Evolutionary conservation across 805 yeast species (phyloP).

Genomic region (Candida andamanensis): DNA sequence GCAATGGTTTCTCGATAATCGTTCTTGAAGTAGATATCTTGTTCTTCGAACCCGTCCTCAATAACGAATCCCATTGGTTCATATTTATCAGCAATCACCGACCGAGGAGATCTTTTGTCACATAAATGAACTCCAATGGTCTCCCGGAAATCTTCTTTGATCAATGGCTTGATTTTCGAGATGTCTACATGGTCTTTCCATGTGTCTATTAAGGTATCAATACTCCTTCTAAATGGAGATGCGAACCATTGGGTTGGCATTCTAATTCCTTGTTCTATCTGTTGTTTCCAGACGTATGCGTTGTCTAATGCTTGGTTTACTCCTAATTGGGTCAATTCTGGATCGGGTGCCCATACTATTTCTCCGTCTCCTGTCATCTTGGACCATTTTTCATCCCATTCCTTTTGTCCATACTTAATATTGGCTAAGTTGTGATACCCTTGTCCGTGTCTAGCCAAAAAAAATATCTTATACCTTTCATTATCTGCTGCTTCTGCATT

Average conservation of each 20-base stretch:
- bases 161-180: conserved; percentile 25
- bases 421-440: conserved; percentile 50
- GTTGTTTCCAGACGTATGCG: conserved; percentile 30
- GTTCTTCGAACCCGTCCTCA: conserved; percentile 42
- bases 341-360: conserved; percentile 48
- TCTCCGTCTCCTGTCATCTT: conserved; percentile 41
- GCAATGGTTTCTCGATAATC: conserved; percentile 37
- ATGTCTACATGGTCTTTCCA: conserved; percentile 35
- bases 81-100: conserved; percentile 37
- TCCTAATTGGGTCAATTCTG: conserved; percentile 45
- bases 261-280: conserved; percentile 17
- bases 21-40: conserved; percentile 38
- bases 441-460: conserved; percentile 51
- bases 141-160: conserved; percentile 46
- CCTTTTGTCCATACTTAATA: conserved; percentile 39
- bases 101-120: conserved; percentile 38
- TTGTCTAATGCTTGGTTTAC: conserved; percentile 41
- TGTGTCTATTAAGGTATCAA: conserved; percentile 44
- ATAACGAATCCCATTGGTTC: conserved; percentile 31
- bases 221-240: conserved; percentile 50
- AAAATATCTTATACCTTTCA: conserved; percentile 40
- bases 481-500: conserved; percentile 23
- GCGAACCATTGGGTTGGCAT: conserved; percentile 40
- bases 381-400: conserved; percentile 45
- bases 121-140: conserved; percentile 48